Conservation (phyloP, 192 early-diverging fungal genomes). For the Umbelopsis vinacea region DNA sequence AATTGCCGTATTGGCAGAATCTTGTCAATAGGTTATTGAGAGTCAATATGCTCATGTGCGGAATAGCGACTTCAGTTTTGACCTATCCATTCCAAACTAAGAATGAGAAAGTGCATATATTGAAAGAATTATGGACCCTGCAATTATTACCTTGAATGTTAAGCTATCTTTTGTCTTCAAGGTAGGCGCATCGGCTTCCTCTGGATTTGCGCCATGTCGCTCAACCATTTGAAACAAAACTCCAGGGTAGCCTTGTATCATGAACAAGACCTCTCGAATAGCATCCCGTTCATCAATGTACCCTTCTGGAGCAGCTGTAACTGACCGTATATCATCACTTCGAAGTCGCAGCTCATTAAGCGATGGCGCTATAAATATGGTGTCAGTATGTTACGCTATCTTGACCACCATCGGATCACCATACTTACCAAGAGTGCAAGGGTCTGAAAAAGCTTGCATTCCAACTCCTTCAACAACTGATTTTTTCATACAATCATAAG, state of each 20-base stretch:
- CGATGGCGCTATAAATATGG: neutral
- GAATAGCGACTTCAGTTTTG: conserved; percentile 22
- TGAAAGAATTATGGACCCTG: neutral
- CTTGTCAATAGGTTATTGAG: conserved; percentile 28
- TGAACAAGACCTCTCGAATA: conserved; percentile 42
- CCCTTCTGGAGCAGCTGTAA: conserved; percentile 5
- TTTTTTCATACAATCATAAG: neutral
- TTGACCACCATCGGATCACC: neutral
- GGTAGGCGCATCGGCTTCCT: neutral
- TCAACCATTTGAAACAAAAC: conserved; percentile 32
- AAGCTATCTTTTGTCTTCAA: neutral
- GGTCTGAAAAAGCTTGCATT: conserved; percentile 13
- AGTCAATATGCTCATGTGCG: conserved; percentile 33
- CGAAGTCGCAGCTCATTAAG: conserved; percentile 14
- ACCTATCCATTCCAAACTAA: conserved; percentile 18
- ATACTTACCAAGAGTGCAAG: conserved; percentile 30
- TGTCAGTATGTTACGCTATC: too few species aligned
- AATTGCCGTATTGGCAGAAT: conserved; percentile 38
- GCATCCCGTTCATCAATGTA: conserved; percentile 41
- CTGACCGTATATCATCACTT: conserved; percentile 24
- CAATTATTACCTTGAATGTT: neutral
- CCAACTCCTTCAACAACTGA: conserved; percentile 1
- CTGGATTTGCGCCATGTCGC: conserved; percentile 9
- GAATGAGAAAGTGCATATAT: neutral
- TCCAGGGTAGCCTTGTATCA: conserved; percentile 36